Evolutionary conservation across 495 filamentous ascomycete genomes (phyloP).

Genomic region (Podospora australis): DNA sequence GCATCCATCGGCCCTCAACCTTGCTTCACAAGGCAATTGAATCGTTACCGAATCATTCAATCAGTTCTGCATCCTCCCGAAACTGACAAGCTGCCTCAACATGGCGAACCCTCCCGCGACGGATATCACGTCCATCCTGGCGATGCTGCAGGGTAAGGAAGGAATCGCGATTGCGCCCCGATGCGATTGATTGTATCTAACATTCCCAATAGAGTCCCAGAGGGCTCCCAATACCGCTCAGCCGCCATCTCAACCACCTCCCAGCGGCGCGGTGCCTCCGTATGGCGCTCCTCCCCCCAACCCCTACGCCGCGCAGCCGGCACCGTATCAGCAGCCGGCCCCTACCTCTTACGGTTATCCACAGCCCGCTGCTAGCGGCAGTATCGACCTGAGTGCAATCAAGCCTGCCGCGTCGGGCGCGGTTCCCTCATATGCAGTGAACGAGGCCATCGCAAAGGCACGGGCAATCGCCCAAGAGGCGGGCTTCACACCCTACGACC

Average conservation of each 20-base stretch:
- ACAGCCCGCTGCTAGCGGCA: slow-evolving; percentile 61
- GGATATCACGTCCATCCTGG: slow-evolving; percentile 27
- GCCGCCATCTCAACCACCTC: slow-evolving; percentile 28
- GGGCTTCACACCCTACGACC: slow-evolving; percentile 51
- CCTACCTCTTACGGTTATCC: slow-evolving; percentile 50
- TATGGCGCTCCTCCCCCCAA: slow-evolving; percentile 23
- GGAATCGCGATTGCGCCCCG: background rate
- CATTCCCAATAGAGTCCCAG: slow-evolving; percentile 20
- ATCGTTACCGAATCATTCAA: too few species aligned
- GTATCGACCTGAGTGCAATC: slow-evolving; percentile 66
- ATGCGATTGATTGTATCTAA: background rate
- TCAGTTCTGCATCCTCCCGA: too few species aligned
- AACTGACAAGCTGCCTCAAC: too few species aligned
- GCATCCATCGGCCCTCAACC: too few species aligned
- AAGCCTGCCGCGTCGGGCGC: slow-evolving; percentile 67
- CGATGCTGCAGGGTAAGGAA: slow-evolving; percentile 16
- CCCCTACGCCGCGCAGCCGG: slow-evolving; percentile 34
- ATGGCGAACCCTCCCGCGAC: slow-evolving; percentile 24
- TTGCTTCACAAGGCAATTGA: too few species aligned
- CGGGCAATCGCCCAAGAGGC: slow-evolving; percentile 65
- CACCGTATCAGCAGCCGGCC: slow-evolving; percentile 29
- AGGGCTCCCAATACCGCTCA: slow-evolving; percentile 33
- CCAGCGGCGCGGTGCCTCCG: slow-evolving; percentile 4
- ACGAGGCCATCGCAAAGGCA: slow-evolving; percentile 67
- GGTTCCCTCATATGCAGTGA: slow-evolving; percentile 48